phyloP scores from a whole-genome alignment of 2,329 filamentous ascomycete genomes.

The Aspergillus spinulosporus region DNA sequence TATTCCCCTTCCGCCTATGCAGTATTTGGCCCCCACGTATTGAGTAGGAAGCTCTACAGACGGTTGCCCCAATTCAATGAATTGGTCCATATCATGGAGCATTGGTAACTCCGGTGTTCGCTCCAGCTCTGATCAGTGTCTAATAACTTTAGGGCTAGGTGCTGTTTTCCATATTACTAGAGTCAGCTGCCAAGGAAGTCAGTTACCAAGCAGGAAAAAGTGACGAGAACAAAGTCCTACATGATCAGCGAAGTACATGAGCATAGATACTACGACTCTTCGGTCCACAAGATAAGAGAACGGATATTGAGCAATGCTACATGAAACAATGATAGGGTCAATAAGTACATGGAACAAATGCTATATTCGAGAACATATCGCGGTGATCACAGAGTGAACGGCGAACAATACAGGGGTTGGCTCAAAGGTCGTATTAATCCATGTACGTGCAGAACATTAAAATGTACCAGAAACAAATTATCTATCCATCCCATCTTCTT shows the following conservation, averaged over 20 bases:
- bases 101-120: too few relatives aligned
- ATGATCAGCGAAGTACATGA: neutral
- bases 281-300: neutral
- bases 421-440: conserved; percentile 12
- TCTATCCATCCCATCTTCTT: conserved; percentile 21
- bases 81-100: too few relatives aligned
- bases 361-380: conserved; percentile 13
- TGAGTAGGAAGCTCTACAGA: too few relatives aligned
- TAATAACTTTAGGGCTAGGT: too few relatives aligned
- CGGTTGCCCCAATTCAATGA: too few relatives aligned
- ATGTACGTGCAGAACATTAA: conserved; percentile 23
- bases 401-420: conserved; percentile 6
- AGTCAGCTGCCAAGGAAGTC: neutral
- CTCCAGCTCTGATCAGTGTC: too few relatives aligned
- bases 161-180: too few relatives aligned
- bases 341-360: conserved; percentile 26
- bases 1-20: too few relatives aligned
- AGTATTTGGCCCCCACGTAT: too few relatives aligned
- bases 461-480: conserved; percentile 26
- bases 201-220: neutral
- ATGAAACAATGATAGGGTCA: conserved; percentile 9
- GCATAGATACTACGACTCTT: neutral
- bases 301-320: conserved; percentile 4
- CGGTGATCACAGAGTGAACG: conserved; percentile 13
- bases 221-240: neutral